Evolutionary conservation across 176 grass and related monocot species (phyloP).

Genomic region (Ensete glaucum): DNA sequence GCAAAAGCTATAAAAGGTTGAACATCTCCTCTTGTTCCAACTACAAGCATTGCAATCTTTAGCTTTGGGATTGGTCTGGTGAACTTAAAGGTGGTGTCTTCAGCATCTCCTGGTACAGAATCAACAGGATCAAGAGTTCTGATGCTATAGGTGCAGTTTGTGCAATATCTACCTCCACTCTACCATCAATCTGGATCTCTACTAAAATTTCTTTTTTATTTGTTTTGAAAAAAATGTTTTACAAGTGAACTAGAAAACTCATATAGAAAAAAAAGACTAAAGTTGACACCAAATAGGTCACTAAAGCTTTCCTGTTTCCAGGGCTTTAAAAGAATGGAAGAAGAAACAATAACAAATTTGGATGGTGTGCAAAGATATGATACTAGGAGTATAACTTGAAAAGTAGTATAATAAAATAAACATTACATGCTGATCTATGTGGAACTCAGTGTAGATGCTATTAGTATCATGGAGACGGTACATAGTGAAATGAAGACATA

Average conservation of each 20-base stretch:
- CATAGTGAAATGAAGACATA: no score
- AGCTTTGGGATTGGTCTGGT: slow-evolving; percentile 84
- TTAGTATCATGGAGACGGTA: no score
- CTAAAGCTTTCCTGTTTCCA: neutral
- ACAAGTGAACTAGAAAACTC: slow-evolving; percentile 20
- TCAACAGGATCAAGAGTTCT: slow-evolving; percentile 85
- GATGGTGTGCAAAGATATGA: neutral
- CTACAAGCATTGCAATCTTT: slow-evolving; percentile 93
- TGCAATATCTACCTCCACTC: slow-evolving; percentile 62
- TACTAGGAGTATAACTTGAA: neutral
- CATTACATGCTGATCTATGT: neutral
- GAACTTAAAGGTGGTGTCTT: slow-evolving; percentile 28
- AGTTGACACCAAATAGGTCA: neutral
- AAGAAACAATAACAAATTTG: neutral
- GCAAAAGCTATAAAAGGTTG: slow-evolving; percentile 99
- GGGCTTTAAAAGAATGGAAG: neutral
- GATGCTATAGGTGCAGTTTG: slow-evolving; percentile 57
- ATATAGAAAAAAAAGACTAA: neutral
- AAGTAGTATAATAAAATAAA: neutral
- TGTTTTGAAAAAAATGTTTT: slow-evolving; percentile 51
- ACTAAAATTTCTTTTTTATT: slow-evolving; percentile 62
- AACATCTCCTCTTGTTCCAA: slow-evolving; percentile 96
- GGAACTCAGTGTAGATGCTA: neutral
- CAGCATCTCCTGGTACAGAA: slow-evolving; percentile 26
- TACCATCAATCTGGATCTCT: slow-evolving; percentile 85